Conservation (phyloP, 1,284 basidiomycete species). For the Pterulicium gracile region DNA sequence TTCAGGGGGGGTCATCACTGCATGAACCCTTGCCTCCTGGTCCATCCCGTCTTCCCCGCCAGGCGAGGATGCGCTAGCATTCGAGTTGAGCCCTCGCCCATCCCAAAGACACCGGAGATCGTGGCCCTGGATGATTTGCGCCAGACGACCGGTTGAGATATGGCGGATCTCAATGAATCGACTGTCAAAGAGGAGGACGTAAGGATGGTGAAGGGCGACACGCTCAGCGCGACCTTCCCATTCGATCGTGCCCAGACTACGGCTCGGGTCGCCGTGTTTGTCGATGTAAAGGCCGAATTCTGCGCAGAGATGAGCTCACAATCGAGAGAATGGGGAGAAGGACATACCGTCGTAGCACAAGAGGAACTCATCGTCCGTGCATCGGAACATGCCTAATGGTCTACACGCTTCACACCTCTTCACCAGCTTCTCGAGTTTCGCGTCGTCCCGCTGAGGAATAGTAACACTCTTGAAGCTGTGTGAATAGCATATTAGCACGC, state of each 20-base stretch:
- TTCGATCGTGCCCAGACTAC: conserved; percentile 57
- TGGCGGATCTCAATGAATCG: conserved; percentile 93
- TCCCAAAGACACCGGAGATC: conserved; percentile 72
- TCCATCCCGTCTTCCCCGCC: background rate
- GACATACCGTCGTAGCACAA: conserved; percentile 81
- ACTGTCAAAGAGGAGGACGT: conserved; percentile 83
- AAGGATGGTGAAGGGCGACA: conserved; percentile 78
- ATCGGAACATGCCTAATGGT: conserved; percentile 89
- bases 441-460: conserved; percentile 74
- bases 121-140: conserved; percentile 68
- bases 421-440: conserved; percentile 58
- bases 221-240: conserved; percentile 78
- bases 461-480: conserved; percentile 78
- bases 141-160: conserved; percentile 59
- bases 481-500: background rate
- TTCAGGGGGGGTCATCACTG: conserved; percentile 45
- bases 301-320: conserved; percentile 18
- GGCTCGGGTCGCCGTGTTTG: conserved; percentile 72
- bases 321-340: background rate
- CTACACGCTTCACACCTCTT: conserved; percentile 76
- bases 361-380: conserved; percentile 82
- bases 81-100: conserved; percentile 32
- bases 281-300: conserved; percentile 90
- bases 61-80: background rate
- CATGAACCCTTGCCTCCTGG: conserved; percentile 51